Evolutionary conservation across 768 basidiomycete genomes (phyloP), one percentile per base, ranked within the genome.

Genomic region (Serpula lacrymans): DNA sequence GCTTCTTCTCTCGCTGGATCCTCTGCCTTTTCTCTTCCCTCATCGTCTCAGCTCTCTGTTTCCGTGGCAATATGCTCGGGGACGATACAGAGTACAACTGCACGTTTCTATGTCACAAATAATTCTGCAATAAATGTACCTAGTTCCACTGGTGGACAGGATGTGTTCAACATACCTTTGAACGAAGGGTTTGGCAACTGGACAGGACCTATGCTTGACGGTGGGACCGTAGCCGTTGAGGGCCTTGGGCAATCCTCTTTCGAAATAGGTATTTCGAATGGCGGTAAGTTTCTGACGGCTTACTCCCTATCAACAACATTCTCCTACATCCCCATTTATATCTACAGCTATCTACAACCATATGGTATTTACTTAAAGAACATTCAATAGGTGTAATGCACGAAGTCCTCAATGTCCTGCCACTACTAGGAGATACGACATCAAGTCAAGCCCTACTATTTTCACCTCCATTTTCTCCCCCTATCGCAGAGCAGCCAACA

Each of bases 401-500:
- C 49, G 53, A 69, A 43, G 41, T 60, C 5, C 52, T 76, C 9
- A 41, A 59, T 13, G 49, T 50, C 8, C 52, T 72, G 1, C 85
- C 85, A 1, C 59, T 84, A 5, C 62, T 89, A 2, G 85, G 84
- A 3, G 88, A 91, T 56, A 80, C 84, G 1, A 86, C 87, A 2
- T 64, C 80, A 5, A 85, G 80, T 37, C 78, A 86, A 54, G 85
- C 78, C 0, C 59, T 91, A 21, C 51, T 90, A 9, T 88, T 86
- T 59, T 90, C 88, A 1, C 74, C 77, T 6, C 60, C 74, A 1
- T 80, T 80, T 45, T 49, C 63, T 6, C 41, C 63, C 0, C 44
- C 65, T 9, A 45, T 53, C 2, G 20, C 48, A 1, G 38, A 50
- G 5, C 48, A 58, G 28, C 79, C 84, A 2, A 63, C 59, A 18